These are phyloP conservation scores for Globisporangium canariense DNA, from an alignment of 352 stramenopile species.

Conservation along the genomic window DNA sequence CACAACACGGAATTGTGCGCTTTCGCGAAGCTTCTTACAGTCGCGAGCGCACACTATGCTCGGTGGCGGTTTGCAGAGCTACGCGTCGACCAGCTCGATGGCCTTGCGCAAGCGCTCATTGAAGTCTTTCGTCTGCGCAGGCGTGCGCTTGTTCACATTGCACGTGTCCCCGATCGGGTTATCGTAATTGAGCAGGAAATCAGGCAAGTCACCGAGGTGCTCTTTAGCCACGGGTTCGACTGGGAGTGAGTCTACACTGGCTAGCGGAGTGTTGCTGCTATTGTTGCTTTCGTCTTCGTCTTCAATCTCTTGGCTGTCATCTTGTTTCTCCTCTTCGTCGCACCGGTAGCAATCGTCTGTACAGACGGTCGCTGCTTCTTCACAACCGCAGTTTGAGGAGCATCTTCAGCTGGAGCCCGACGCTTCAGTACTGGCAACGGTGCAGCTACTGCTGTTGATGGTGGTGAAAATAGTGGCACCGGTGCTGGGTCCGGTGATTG, in stretches of 20 bases:
- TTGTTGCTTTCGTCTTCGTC: constrained; percentile 21
- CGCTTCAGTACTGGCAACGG: constrained; percentile 6
- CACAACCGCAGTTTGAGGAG: not conserved
- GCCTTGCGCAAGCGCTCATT: constrained; percentile 59
- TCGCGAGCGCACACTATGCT: constrained; percentile 36
- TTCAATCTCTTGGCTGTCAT: constrained; percentile 22
- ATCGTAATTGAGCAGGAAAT: constrained; percentile 44
- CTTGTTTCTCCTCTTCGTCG: constrained; percentile 7
- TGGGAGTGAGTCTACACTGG: not conserved
- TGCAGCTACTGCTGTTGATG: not conserved
- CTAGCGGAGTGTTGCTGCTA: not conserved
- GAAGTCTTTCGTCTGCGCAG: constrained; percentile 54
- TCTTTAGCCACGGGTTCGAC: not conserved
- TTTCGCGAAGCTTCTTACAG: constrained; percentile 53
- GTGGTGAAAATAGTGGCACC: too few relatives aligned
- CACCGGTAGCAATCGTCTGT: constrained; percentile 6
- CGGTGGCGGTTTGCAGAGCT: constrained; percentile 48
- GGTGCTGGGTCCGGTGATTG: too few relatives aligned
- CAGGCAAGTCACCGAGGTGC: not conserved
- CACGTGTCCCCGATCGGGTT: constrained; percentile 64
- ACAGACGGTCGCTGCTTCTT: constrained; percentile 4
- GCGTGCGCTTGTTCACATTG: constrained; percentile 44
- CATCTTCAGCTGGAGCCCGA: not conserved
- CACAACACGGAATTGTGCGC: constrained; percentile 45
- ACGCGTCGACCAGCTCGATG: constrained; percentile 60